Evolutionary conservation across 805 yeast genomes (phyloP).

Genomic region (Lipomyces mesembrius): DNA sequence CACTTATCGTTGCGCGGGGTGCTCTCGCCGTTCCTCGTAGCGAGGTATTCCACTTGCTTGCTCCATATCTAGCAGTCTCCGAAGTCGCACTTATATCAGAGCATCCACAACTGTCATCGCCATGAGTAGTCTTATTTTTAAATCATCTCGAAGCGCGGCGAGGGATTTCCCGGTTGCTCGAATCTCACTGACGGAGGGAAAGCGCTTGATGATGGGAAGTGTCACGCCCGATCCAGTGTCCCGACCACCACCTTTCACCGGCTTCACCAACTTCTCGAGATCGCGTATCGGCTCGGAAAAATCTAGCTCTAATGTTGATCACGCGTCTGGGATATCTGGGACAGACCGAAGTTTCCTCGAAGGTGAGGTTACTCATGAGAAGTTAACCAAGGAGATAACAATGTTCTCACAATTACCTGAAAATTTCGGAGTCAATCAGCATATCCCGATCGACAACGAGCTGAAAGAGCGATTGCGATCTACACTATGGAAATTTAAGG

Average conservation of each 20-base stretch:
- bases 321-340: neutral
- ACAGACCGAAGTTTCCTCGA: neutral
- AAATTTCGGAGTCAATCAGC: slow-evolving; percentile 64
- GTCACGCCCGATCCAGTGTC: neutral
- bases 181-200: neutral
- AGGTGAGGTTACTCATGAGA: slow-evolving; percentile 7
- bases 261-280: neutral
- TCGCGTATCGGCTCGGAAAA: neutral
- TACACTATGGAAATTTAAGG: slow-evolving; percentile 62
- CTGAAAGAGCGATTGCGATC: slow-evolving; percentile 53
- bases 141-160: neutral
- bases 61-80: neutral
- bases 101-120: neutral
- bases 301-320: neutral
- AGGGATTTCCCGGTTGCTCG: neutral
- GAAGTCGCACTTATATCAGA: neutral
- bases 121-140: neutral
- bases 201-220: neutral
- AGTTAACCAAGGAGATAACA: slow-evolving; percentile 27
- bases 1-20: neutral
- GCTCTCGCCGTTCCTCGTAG: neutral
- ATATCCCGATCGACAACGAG: slow-evolving; percentile 52
- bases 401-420: slow-evolving; percentile 55
- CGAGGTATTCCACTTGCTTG: too few relatives aligned
- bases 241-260: neutral